These are phyloP conservation scores for Tetrahymena borealis DNA, from an alignment of 73 alveolate genomes.

Conservation along the genomic window DNA sequence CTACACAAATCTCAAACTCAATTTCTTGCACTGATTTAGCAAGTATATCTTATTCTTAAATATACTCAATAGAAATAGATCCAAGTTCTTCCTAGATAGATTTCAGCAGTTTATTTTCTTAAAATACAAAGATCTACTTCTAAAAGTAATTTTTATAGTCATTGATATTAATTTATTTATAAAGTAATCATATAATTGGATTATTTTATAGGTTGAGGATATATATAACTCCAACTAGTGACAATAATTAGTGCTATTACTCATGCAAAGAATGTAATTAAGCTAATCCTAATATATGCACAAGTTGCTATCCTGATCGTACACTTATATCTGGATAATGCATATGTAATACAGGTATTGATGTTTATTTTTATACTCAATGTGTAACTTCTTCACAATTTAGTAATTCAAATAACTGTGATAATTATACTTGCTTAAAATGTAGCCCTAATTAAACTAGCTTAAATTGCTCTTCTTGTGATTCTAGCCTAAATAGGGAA, in stretches of 20 bases:
- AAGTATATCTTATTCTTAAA: too few species aligned
- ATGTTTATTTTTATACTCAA: neutral
- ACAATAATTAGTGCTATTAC: neutral
- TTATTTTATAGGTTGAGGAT: neutral
- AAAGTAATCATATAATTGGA: neutral
- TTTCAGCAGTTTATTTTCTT: too few species aligned
- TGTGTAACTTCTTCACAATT: neutral
- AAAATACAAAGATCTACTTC: too few species aligned
- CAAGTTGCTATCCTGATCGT: neutral
- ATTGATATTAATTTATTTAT: neutral
- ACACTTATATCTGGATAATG: neutral
- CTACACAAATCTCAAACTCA: too few species aligned
- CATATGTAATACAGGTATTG: neutral
- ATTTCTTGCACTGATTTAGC: too few species aligned
- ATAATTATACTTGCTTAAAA: neutral
- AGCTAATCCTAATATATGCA: neutral
- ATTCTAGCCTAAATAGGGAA: neutral
- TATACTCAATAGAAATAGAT: too few species aligned
- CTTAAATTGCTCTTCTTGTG: neutral
- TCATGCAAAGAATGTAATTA: neutral
- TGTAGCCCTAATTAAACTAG: neutral
- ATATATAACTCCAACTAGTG: neutral
- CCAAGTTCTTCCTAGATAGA: too few species aligned
- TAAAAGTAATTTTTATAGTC: too few species aligned
- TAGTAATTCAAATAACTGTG: neutral